A percentile compares a stretch with the other conserved stretches of the same genome.
Evolutionary conservation across 768 basidiomycete genomes (phyloP).

Genomic region (Tephrocybe sp.): DNA sequence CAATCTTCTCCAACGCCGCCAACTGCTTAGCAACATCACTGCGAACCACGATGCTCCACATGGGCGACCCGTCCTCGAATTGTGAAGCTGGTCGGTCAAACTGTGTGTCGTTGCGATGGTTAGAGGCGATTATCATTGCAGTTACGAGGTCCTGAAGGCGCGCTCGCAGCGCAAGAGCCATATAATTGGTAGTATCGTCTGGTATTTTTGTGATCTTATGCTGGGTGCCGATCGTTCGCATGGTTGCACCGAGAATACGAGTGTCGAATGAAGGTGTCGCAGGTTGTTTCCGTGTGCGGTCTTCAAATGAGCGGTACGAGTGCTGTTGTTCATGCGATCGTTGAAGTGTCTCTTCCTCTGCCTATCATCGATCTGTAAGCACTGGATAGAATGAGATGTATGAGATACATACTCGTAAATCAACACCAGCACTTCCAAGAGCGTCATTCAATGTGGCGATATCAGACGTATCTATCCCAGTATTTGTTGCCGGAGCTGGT

Average conservation of each 20-base stretch:
- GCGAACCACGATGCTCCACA: slow-evolving; percentile 83
- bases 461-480: slow-evolving; percentile 62
- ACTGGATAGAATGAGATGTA: background rate
- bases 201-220: slow-evolving; percentile 70
- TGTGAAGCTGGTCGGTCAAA: slow-evolving; percentile 66
- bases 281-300: slow-evolving; percentile 79
- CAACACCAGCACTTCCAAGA: slow-evolving; percentile 83
- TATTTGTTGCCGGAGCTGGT: slow-evolving; percentile 21
- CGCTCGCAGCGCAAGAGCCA: slow-evolving; percentile 76
- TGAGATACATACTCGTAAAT: slow-evolving; percentile 60
- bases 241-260: slow-evolving; percentile 59
- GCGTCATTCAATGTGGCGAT: slow-evolving; percentile 83
- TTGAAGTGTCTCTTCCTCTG: slow-evolving; percentile 83
- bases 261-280: slow-evolving; percentile 69
- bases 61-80: slow-evolving; percentile 68
- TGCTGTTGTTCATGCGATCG: slow-evolving; percentile 62
- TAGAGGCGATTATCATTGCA: slow-evolving; percentile 65
- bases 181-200: slow-evolving; percentile 73
- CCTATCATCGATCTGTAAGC: slow-evolving; percentile 41
- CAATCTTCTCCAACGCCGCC: slow-evolving; percentile 69
- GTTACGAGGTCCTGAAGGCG: slow-evolving; percentile 71
- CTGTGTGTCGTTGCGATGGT: slow-evolving; percentile 70
- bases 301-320: slow-evolving; percentile 67
- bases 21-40: slow-evolving; percentile 81
- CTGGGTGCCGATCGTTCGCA: slow-evolving; percentile 64